A percentile compares a stretch with the other conserved stretches of the same genome.
Conservation (phyloP, 2,329 filamentous ascomycete genomes). For the Aspergillus versicolor region DNA sequence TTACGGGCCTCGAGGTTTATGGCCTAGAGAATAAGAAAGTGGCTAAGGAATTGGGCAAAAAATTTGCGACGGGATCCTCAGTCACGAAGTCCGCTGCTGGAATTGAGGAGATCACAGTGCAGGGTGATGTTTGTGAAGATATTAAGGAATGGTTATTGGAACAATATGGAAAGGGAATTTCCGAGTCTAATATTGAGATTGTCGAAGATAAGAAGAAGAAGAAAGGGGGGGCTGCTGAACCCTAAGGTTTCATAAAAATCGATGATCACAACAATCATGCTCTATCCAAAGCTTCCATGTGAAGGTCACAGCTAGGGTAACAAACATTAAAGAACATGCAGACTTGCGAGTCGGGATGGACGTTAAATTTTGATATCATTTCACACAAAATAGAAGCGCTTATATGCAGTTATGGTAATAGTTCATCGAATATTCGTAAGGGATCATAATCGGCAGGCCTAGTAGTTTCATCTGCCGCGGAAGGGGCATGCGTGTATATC, state of each 20-base stretch:
- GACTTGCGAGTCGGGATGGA: background rate
- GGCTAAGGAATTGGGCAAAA: slow-evolving; percentile 96
- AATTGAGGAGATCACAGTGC: slow-evolving; percentile 94
- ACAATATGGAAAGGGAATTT: slow-evolving; percentile 78
- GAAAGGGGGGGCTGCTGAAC: slow-evolving; percentile 31
- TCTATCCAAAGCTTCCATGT: slow-evolving; percentile 14
- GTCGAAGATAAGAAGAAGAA: slow-evolving; percentile 98
- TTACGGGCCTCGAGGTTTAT: slow-evolving; percentile 87
- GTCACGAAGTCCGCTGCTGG: slow-evolving; percentile 86
- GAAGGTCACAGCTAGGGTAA: background rate
- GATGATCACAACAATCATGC: slow-evolving; percentile 10
- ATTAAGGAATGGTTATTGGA: slow-evolving; percentile 87
- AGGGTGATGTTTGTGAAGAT: slow-evolving; percentile 94
- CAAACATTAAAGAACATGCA: background rate
- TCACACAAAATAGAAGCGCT: background rate
- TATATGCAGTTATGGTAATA: slow-evolving; percentile 25
- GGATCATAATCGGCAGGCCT: slow-evolving; percentile 24
- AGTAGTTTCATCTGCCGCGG: background rate
- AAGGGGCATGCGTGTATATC: background rate
- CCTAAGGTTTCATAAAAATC: slow-evolving; percentile 21
- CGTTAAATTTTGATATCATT: background rate
- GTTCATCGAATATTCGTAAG: slow-evolving; percentile 29
- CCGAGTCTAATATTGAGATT: slow-evolving; percentile 91
- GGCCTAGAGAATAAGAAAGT: slow-evolving; percentile 93
- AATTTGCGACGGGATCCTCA: slow-evolving; percentile 90